phyloP scores from a whole-genome alignment of 257 asterid genomes.

The Lycium barbarum region DNA sequence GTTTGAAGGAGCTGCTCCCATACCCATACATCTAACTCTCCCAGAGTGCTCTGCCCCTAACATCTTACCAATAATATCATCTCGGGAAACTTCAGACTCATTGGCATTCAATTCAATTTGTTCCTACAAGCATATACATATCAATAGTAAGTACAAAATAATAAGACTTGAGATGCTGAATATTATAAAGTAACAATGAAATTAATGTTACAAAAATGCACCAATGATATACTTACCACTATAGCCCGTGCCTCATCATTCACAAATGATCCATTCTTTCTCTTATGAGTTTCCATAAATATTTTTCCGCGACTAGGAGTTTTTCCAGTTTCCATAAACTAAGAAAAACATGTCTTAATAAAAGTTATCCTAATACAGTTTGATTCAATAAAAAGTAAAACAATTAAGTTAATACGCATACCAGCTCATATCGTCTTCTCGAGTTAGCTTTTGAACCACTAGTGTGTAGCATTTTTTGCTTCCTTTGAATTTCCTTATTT shows the following conservation, averaged over 20 bases:
- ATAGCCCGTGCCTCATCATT: neutral
- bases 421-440: no score
- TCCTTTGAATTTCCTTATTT: no score
- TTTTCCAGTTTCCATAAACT: neutral
- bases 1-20: neutral
- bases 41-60: neutral
- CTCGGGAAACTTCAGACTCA: neutral
- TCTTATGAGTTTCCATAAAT: neutral
- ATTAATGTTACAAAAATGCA: no score
- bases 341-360: neutral
- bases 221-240: neutral
- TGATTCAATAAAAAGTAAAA: neutral
- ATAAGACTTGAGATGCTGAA: neutral
- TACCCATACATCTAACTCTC: neutral
- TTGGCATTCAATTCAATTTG: neutral
- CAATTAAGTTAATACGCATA: neutral
- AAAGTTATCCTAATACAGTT: neutral
- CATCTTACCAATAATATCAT: neutral
- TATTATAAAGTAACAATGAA: neutral
- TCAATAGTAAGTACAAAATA: neutral
- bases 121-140: neutral
- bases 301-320: neutral
- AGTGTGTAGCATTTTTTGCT: no score
- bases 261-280: no score
- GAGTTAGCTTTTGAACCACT: no score